These are phyloP conservation scores for Rugosomyces carneus DNA, from an alignment of 1,284 basidiomycete species.

Conservation along the genomic window DNA sequence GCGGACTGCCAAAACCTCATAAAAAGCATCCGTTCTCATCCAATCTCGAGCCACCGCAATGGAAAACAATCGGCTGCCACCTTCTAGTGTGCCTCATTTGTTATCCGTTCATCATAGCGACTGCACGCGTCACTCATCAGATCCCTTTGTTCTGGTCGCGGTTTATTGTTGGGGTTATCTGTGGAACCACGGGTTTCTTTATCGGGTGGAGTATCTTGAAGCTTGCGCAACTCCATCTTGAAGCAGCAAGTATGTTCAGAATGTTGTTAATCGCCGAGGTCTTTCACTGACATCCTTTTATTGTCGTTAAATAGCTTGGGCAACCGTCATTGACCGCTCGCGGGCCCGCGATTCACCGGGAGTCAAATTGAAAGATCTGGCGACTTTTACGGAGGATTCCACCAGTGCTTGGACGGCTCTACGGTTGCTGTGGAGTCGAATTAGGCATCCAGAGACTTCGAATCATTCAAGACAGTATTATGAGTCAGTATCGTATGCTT, in stretches of 20 bases:
- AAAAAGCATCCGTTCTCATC: constrained; percentile 23
- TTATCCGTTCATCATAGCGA: constrained; percentile 28
- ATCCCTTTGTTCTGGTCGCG: constrained; percentile 32
- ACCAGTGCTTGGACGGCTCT: constrained; percentile 24
- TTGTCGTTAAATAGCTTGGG: constrained; percentile 28
- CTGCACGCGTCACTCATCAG: constrained; percentile 23
- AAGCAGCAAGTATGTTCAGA: constrained; percentile 31
- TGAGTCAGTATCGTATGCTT: constrained; percentile 26
- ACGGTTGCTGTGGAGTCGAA: constrained; percentile 27
- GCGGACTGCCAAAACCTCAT: constrained; percentile 13
- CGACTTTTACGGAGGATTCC: constrained; percentile 23
- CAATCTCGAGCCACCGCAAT: constrained; percentile 28
- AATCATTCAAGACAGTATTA: constrained; percentile 24
- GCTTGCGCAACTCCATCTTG: constrained; percentile 27
- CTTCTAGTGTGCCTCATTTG: constrained; percentile 23
- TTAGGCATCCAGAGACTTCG: constrained; percentile 24
- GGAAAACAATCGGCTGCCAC: constrained; percentile 24
- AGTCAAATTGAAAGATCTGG: constrained; percentile 29
- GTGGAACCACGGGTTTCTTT: constrained; percentile 26
- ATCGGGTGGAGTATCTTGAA: constrained; percentile 28
- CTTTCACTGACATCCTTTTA: constrained; percentile 2
- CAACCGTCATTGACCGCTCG: constrained; percentile 37
- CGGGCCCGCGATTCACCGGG: constrained; percentile 25
- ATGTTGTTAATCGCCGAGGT: neutral
- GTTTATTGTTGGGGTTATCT: constrained; percentile 26